Evolutionary conservation across 73 alveolate species (phyloP), one percentile per base, ranked within the genome.

Genomic region (Paraurostyla sp.): DNA sequence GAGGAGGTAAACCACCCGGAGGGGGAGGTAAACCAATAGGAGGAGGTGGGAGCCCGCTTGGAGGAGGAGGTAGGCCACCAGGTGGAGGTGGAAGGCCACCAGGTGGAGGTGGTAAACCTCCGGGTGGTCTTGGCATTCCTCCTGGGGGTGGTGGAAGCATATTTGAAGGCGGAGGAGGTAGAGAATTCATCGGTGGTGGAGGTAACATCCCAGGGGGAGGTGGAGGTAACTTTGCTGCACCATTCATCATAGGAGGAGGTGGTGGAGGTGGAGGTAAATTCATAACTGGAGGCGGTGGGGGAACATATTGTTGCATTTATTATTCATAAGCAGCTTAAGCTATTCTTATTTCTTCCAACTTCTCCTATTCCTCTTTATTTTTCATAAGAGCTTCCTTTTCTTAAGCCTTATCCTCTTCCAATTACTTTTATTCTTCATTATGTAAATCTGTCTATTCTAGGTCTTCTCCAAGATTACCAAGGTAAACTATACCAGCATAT

Each of bases 261-360:
- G 91, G 91, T 15, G 91, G 91, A 15, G 91, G 91, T n/a, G 82
- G 91, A 25, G 71, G 83, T 20, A 43, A 48, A 38, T 51, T 58
- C 20, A 46, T 33, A 20, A 59, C 36, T 35, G 57, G 57, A 6
- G 91, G 91, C 2, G 81, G 80, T 32, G 81, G 78, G 25, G 88
- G 88, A 76, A 76, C 78, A 36, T 36, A 40, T n/a, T 25, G n/a
- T n/a, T 81, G 65, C 16, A 59, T 59, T 40, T 56, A 48, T 16
- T 35, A 49, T 45, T 33, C n/a, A 27, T 56, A 43, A 40, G 71
- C 82, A 57, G 25, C 16, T 58, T 59, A 35, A 20, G 62, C 91
- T 81, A 2, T 0, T 41, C 52, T 52, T 30, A 40, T 22, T 27
- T 81, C 91, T 27, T 58, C 83, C 3, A 76, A 16, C 88, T 76